Conservation (phyloP, 345 rosid species). For the Murraya koenigii region DNA sequence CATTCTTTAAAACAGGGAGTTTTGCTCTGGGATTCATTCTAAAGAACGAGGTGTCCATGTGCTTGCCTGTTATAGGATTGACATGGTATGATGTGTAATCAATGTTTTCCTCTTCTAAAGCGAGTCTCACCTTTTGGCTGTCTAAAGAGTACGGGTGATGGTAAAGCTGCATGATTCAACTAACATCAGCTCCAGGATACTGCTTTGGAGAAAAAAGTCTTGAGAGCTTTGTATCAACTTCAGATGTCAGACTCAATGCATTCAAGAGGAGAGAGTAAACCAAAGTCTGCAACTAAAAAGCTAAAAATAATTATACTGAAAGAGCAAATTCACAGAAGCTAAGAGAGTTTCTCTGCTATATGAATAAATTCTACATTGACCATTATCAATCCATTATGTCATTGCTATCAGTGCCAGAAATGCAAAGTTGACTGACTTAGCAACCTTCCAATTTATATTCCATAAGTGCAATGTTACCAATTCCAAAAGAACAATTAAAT, state of each 20-base stretch:
- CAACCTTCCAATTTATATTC: no score
- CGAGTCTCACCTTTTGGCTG: conserved; percentile 84
- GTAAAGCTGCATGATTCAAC: conserved; percentile 77
- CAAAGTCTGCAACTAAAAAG: not conserved
- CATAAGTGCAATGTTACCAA: no score
- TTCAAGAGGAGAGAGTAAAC: not conserved
- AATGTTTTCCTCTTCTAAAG: conserved; percentile 86
- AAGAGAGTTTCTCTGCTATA: no score
- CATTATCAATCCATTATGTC: no score
- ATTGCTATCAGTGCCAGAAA: no score
- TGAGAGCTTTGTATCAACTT: not conserved
- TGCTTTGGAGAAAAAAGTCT: not conserved
- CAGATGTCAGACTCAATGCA: not conserved
- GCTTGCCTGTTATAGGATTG: conserved; percentile 77
- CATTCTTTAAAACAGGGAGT: conserved; percentile 85
- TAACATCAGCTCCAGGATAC: not conserved
- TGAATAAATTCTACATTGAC: no score
- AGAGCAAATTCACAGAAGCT: no score
- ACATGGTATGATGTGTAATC: conserved; percentile 92
- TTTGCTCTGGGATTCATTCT: conserved; percentile 63
- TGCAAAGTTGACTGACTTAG: no score
- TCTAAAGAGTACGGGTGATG: conserved; percentile 88
- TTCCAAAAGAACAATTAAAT: not conserved
- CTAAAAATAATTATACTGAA: not conserved
- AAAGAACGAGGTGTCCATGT: conserved; percentile 80